Evolutionary conservation across 73 alveolate genomes (phyloP), one percentile per base, ranked within the genome.

Genomic region (Paraurostyla sp.): DNA sequence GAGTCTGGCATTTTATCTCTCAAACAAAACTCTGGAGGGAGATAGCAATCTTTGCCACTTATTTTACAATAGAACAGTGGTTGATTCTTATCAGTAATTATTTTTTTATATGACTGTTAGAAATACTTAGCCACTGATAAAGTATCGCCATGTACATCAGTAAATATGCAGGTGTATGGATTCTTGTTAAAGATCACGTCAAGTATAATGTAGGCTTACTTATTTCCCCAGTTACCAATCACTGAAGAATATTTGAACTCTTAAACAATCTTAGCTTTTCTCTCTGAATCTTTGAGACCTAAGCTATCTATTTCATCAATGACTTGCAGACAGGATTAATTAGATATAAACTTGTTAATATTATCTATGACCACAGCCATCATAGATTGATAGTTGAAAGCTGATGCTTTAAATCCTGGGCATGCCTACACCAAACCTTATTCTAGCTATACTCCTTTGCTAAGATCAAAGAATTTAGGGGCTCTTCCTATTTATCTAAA

Each of bases 11-110:
- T 35, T 0, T 75, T 75, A 25, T 71, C 88, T 69, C 48, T 50
- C 41, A 25, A 27, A 36, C 93, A 85, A 11, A 85, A 36, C 58
- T 69, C 87, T 1, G 93, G 75, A n/a, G 93, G 93, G 20, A 85
- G 6, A 71, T 50, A 29, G 81, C n/a, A 0, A 0, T 50, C 93
- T 50, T 71, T 75, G 20, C 76, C 76, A 42, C 52, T 51, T 16
- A 52, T 51, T 45, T 22, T 41, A 0, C 32, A 68, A 7, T 45
- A n/a, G 38, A 85, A 46, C n/a, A 85, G 22, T 23, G 88, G 87
- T 60, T 85, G 88, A 29, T 60, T 48, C 46, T 62, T 41, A n/a
- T 68, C 87, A 11, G 27, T 11, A 15, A 69, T 46, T 23, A 36
- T 76, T 45, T 30, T 11, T 49, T 75, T 56, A 57, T 71, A 32